Conservation (phyloP, 352 stramenopile species). For the Globisporangium carolinianum region DNA sequence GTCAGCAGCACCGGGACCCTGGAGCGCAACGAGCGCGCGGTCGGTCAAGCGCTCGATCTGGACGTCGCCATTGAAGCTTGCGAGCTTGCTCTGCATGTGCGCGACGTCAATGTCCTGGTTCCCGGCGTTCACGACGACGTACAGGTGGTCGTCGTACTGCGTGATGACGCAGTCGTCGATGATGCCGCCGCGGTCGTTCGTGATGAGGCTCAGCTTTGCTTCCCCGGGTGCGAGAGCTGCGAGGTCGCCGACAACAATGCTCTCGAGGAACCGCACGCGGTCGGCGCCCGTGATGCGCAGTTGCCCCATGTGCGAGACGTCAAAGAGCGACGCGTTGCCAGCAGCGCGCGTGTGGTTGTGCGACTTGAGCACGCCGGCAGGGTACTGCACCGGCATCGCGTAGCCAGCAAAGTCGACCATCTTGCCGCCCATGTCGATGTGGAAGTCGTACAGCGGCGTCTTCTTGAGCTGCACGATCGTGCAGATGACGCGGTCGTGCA, state of each 20-base stretch:
- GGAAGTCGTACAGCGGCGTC: conserved; percentile 73
- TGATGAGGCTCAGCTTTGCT: conserved; percentile 93
- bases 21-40: conserved; percentile 93
- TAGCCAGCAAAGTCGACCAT: conserved; percentile 98
- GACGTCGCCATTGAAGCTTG: conserved; percentile 88
- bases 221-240: conserved; percentile 74
- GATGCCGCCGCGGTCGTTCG: conserved; percentile 95
- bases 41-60: conserved; percentile 92
- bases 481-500: background rate
- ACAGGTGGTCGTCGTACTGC: conserved; percentile 90
- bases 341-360: conserved; percentile 72
- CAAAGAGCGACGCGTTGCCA: conserved; percentile 91
- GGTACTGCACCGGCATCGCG: conserved; percentile 96
- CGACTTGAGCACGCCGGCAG: conserved; percentile 94
- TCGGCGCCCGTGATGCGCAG: conserved; percentile 90
- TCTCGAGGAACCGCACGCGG: conserved; percentile 94
- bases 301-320: conserved; percentile 99
- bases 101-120: conserved; percentile 95
- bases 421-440: conserved; percentile 69
- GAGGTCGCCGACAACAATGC: conserved; percentile 94
- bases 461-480: conserved; percentile 50
- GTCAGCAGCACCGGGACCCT: conserved; percentile 89
- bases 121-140: conserved; percentile 97
- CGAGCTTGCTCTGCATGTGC: conserved; percentile 89
- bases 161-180: conserved; percentile 98